Evolutionary conservation across 2,329 filamentous ascomycete species (phyloP).

Genomic region (Hymenoscyphus scutula): DNA sequence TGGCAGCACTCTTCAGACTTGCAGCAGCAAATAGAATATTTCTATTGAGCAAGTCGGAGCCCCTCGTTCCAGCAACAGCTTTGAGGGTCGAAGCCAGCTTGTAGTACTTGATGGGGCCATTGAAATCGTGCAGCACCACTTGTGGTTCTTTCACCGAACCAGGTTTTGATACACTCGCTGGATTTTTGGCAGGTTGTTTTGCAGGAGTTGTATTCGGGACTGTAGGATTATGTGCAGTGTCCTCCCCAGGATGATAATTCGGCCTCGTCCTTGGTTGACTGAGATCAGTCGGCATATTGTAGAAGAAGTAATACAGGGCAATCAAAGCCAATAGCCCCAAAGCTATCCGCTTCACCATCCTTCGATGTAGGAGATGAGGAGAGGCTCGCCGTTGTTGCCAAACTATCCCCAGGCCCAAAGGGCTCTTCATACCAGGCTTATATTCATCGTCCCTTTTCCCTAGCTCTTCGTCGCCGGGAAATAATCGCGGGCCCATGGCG

Average conservation of each 20-base stretch:
- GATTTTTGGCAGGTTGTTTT: constrained; percentile 21
- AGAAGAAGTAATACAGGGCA: constrained; percentile 61
- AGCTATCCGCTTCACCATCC: constrained; percentile 52
- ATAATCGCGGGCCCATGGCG: constrained; percentile 40
- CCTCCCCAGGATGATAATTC: constrained; percentile 37
- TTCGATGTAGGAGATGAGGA: constrained; percentile 51
- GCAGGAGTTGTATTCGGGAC: constrained; percentile 14
- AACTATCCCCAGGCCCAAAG: constrained; percentile 33
- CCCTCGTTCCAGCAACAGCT: constrained; percentile 53
- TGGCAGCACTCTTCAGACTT: constrained; percentile 68
- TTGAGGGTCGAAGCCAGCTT: constrained; percentile 63
- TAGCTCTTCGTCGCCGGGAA: constrained; percentile 58
- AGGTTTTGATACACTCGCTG: constrained; percentile 22
- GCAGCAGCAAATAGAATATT: constrained; percentile 80
- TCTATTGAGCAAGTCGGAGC: constrained; percentile 52
- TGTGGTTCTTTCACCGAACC: not conserved
- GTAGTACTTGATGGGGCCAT: constrained; percentile 68
- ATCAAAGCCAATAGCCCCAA: constrained; percentile 47
- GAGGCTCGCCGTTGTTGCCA: constrained; percentile 38
- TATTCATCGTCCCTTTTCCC: constrained; percentile 66
- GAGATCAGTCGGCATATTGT: constrained; percentile 57
- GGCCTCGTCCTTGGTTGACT: constrained; percentile 33
- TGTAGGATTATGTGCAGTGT: not conserved
- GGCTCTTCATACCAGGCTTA: constrained; percentile 37
- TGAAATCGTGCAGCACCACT: constrained; percentile 50